phyloP scores from a whole-genome alignment of 176 grass and related monocot genomes.

The Oryza glumipatula region DNA sequence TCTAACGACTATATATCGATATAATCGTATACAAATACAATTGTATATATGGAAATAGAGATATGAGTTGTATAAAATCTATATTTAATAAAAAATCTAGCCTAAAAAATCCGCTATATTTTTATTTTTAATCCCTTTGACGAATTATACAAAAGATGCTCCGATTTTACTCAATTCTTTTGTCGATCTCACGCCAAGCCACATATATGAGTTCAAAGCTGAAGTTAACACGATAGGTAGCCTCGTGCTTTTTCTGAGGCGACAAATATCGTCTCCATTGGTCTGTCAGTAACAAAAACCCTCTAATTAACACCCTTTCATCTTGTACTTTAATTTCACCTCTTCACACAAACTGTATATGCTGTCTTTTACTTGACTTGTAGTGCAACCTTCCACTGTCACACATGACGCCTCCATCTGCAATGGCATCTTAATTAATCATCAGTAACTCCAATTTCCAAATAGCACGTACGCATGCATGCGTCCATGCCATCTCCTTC shows the following conservation, averaged over 20 bases:
- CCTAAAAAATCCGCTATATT: too few species aligned
- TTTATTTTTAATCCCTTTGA: too few species aligned
- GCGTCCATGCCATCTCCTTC: not conserved
- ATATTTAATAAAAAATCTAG: too few species aligned
- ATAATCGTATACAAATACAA: too few species aligned
- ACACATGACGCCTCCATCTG: not conserved
- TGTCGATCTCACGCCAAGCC: too few species aligned
- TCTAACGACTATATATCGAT: too few species aligned
- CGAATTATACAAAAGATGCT: too few species aligned
- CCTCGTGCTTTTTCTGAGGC: not conserved
- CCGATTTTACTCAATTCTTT: too few species aligned
- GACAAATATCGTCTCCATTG: not conserved
- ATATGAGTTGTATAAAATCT: too few species aligned
- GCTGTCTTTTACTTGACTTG: conserved; percentile 44
- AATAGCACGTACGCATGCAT: not conserved
- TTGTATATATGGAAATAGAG: too few species aligned
- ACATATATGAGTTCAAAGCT: not conserved
- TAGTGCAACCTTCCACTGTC: conserved; percentile 17
- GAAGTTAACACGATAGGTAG: not conserved
- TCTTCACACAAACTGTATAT: not conserved
- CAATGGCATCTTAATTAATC: not conserved
- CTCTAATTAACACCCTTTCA: too few species aligned
- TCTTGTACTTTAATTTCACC: not conserved
- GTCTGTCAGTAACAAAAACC: not conserved
- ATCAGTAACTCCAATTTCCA: too few species aligned